Percentiles rank a stretch among this genome's conserved stretches.
phyloP scores from a whole-genome alignment of 75 land plant species.

The Pseudotsuga menziesii region DNA sequence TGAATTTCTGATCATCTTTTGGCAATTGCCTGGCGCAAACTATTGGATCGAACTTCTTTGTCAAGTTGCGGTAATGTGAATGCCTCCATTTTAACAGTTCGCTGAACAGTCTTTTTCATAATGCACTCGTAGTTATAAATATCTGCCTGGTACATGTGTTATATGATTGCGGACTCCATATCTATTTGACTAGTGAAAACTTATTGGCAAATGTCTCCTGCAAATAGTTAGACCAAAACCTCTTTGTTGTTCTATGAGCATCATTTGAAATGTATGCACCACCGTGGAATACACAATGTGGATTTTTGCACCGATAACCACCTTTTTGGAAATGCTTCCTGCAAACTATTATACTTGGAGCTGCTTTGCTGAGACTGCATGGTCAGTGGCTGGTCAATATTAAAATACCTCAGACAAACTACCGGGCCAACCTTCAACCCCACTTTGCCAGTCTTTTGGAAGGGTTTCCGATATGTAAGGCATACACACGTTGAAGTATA shows the following conservation, averaged over 20 bases:
- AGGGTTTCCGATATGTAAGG: not conserved
- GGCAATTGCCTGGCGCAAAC: not conserved
- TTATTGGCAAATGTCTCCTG: too few relatives aligned
- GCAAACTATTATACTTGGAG: not conserved
- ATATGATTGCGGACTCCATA: too few relatives aligned
- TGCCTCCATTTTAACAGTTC: too few relatives aligned
- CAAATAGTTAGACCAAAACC: too few relatives aligned
- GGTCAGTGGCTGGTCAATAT: not conserved
- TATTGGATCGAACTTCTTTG: not conserved
- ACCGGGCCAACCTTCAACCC: not conserved
- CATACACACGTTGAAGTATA: not conserved
- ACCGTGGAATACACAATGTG: not conserved
- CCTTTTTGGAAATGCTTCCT: conserved; percentile 1
- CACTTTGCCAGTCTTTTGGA: not conserved
- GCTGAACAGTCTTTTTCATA: too few relatives aligned
- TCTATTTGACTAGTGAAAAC: too few relatives aligned
- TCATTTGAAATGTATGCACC: too few relatives aligned
- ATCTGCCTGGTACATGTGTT: too few relatives aligned
- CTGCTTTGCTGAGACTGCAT: not conserved
- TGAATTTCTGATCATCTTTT: not conserved
- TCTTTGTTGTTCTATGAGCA: too few relatives aligned
- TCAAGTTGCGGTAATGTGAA: too few relatives aligned
- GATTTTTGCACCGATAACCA: not conserved
- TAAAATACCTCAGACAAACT: not conserved
- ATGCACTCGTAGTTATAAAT: too few relatives aligned